A percentile compares a stretch with the other conserved stretches of the same genome.
Evolutionary conservation across 2,329 filamentous ascomycete species (phyloP).

Genomic region (Cordyceps cateniannulata): DNA sequence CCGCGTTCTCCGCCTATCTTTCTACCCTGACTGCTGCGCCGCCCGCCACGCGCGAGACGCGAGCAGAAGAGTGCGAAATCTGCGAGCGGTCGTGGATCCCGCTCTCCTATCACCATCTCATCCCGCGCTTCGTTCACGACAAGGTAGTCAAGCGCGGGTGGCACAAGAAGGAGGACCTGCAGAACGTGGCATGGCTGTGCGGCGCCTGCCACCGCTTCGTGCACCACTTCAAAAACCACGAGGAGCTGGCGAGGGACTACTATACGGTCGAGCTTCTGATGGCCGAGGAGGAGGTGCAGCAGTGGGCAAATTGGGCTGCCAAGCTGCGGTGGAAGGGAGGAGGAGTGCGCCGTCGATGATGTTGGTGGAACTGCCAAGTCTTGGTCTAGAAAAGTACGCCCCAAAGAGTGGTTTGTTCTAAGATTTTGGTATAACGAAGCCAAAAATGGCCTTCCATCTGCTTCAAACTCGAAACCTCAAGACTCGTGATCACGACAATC

Average conservation of each 20-base stretch:
- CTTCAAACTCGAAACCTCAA: too few species aligned
- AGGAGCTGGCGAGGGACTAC: conserved; percentile 67
- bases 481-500: too few species aligned
- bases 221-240: conserved; percentile 67
- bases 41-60: conserved; percentile 54
- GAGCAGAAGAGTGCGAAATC: conserved; percentile 61
- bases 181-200: conserved; percentile 82
- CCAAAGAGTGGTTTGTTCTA: too few species aligned
- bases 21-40: conserved; percentile 51
- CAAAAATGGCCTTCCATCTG: too few species aligned
- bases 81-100: conserved; percentile 69
- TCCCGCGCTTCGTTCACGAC: conserved; percentile 70
- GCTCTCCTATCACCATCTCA: conserved; percentile 78
- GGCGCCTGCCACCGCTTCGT: conserved; percentile 79
- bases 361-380: background rate
- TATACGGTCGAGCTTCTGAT: conserved; percentile 68
- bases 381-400: background rate
- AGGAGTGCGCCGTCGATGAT: conserved; percentile 12
- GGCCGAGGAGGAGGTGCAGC: conserved; percentile 63
- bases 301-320: conserved; percentile 67
- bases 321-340: conserved; percentile 66
- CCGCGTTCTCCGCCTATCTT: conserved; percentile 59
- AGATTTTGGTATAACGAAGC: too few species aligned
- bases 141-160: conserved; percentile 72
- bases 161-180: conserved; percentile 68